These are phyloP conservation scores for Populus nigra DNA, from an alignment of 345 rosid species.

Conservation along the genomic window DNA sequence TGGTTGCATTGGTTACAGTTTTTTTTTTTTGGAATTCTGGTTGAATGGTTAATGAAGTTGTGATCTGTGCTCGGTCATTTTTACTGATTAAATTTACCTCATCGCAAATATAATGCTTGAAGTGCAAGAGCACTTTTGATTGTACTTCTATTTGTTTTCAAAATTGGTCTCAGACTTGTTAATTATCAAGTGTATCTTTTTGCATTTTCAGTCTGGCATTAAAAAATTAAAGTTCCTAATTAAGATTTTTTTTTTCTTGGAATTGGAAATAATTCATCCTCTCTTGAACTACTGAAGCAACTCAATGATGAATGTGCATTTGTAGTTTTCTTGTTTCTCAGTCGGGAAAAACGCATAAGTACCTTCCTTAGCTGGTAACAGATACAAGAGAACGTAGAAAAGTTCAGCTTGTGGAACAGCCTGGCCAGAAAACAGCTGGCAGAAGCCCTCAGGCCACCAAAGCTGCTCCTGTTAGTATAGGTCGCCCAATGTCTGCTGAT, in stretches of 20 bases:
- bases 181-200: background rate
- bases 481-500: constrained; percentile 98
- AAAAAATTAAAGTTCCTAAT: background rate
- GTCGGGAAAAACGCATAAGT: background rate
- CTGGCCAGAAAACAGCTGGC: constrained; percentile 76
- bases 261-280: background rate
- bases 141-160: background rate
- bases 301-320: background rate
- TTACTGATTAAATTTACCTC: background rate
- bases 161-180: background rate
- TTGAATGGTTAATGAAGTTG: background rate
- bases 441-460: constrained; percentile 64
- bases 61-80: background rate
- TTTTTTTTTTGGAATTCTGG: background rate
- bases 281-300: background rate
- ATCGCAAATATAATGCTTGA: background rate
- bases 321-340: background rate
- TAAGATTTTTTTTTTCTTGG: background rate
- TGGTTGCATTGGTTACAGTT: background rate
- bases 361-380: constrained; percentile 61
- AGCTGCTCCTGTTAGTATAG: constrained; percentile 49
- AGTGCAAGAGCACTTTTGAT: background rate
- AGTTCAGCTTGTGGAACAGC: constrained; percentile 95
- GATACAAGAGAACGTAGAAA: constrained; percentile 89
- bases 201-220: background rate